Evolutionary conservation across 108 stramenopile genomes (phyloP), one percentile per base, ranked within the genome.

Genomic region (Seminavis robusta): DNA sequence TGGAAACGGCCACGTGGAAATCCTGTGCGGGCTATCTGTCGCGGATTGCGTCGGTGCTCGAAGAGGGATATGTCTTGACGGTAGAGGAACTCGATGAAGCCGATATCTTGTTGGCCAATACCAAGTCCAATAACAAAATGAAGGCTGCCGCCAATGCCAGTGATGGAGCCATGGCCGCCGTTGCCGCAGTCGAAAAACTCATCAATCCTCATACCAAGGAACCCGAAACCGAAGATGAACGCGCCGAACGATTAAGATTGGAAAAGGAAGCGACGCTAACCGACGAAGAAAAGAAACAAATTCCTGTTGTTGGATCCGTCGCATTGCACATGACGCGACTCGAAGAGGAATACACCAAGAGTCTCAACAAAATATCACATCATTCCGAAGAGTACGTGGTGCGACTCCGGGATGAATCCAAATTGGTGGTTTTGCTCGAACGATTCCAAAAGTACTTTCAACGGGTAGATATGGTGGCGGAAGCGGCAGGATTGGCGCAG

Each of bases 321-420:
- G 70, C 81, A 17, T 46, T 86, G 25, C 93, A 94, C 69, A 44
- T 97, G 40, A 62, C 62, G 3, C 88, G 95, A 17, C 78, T 99
- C 28, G 94, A 94, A 52, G 93, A 97, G 54, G 96, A 99, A 69
- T 97, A 97, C 76, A 91, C 70, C 74, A 99, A 99, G 83, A 80
- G 79, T 46, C 68, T 99, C 19, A 96, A 97, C 66, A 75, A 79
- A 25, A 88, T 86, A 42, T 94, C 94, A 56, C 94, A 95, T 37
- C 95, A 98, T 68, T 87, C 95, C 16, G 40, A 72, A 33, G 95
- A 97, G 45, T 98, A 97, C 66, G 79, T 98, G 25, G 63, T 74
- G 9, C 83, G 96, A 16, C 80, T 98, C 13, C 77, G 81, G 33
- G 96, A 97, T 64, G 98, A 98, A 72, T 69, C 84, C 6, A 78